Conservation (phyloP, 78 protist genomes). For the Blattamonas nauphoetae region DNA sequence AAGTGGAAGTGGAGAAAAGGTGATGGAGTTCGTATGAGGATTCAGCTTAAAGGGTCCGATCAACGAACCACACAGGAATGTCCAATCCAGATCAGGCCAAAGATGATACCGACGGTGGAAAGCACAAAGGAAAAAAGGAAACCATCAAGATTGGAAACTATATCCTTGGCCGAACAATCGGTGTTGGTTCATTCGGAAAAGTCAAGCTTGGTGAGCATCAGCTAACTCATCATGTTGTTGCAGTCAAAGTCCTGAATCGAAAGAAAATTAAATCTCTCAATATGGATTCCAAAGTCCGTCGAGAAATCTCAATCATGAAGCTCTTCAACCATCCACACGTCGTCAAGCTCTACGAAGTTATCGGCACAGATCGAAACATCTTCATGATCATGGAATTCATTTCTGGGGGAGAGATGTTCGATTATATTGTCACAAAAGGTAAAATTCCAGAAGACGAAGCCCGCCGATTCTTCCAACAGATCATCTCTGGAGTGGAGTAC, state of each 20-base stretch:
- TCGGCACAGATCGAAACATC: constrained; percentile 83
- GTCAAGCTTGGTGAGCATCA: constrained; percentile 68
- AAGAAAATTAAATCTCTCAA: constrained; percentile 66
- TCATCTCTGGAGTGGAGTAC: constrained; percentile 75
- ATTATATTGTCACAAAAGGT: constrained; percentile 90
- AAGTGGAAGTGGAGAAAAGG: no score
- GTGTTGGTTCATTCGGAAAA: constrained; percentile 71
- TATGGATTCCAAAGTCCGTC: constrained; percentile 76
- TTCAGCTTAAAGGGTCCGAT: no score
- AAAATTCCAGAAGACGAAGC: constrained; percentile 73
- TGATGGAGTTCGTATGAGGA: no score
- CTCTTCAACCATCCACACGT: constrained; percentile 94
- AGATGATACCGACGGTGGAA: no score
- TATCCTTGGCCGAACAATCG: constrained; percentile 52
- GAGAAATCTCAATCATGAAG: constrained; percentile 88
- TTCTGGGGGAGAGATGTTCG: constrained; percentile 94
- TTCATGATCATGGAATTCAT: constrained; percentile 81
- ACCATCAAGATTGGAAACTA: constrained; percentile 52
- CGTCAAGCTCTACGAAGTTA: constrained; percentile 88
- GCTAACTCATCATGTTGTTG: constrained; percentile 73
- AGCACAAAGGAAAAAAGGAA: background rate
- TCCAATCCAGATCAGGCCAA: no score
- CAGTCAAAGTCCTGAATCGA: constrained; percentile 87
- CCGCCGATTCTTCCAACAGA: constrained; percentile 89
- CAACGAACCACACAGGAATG: no score